Conservation (phyloP, 257 asterid species). For the Lithospermum erythrorhizon region DNA sequence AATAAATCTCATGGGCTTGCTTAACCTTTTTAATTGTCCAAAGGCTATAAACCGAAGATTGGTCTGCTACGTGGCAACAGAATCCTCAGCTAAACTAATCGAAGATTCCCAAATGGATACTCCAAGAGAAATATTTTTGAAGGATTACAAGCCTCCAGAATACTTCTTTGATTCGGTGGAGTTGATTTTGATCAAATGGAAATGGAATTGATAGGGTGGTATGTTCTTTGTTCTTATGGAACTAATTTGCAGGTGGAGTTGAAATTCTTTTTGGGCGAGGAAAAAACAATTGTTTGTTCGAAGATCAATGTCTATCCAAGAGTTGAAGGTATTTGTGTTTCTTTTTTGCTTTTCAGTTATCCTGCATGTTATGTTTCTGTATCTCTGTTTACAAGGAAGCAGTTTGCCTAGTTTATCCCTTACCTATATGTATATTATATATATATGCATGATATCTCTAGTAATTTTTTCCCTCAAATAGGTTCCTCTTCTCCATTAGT, state of each 20-base stretch:
- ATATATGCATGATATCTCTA: no score
- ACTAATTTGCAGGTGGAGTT: conserved; percentile 58
- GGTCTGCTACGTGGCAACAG: conserved; percentile 81
- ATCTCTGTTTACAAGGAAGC: conserved; percentile 2
- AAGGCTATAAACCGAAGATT: conserved; percentile 34
- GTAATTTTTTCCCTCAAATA: conserved; percentile 20
- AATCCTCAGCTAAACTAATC: conserved; percentile 40
- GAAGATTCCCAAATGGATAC: conserved; percentile 67
- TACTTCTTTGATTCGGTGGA: conserved; percentile 72
- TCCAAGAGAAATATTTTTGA: conserved; percentile 84
- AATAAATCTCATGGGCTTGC: conserved; percentile 7
- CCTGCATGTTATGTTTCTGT: neutral
- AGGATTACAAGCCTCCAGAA: conserved; percentile 90
- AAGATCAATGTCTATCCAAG: conserved; percentile 67
- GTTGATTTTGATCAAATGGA: neutral
- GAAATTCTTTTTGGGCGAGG: conserved; percentile 76
- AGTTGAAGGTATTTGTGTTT: conserved; percentile 52
- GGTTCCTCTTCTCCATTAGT: conserved; percentile 62
- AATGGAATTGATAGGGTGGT: neutral
- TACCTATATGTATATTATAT: conserved; percentile 9
- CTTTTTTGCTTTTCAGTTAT: conserved; percentile 4
- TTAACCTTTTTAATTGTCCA: conserved; percentile 22
- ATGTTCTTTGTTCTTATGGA: conserved; percentile 2
- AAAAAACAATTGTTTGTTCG: conserved; percentile 58
- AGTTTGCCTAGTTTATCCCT: conserved; percentile 5